phyloP scores from a whole-genome alignment of 768 basidiomycete genomes.

The Pulveroboletus sp. region DNA sequence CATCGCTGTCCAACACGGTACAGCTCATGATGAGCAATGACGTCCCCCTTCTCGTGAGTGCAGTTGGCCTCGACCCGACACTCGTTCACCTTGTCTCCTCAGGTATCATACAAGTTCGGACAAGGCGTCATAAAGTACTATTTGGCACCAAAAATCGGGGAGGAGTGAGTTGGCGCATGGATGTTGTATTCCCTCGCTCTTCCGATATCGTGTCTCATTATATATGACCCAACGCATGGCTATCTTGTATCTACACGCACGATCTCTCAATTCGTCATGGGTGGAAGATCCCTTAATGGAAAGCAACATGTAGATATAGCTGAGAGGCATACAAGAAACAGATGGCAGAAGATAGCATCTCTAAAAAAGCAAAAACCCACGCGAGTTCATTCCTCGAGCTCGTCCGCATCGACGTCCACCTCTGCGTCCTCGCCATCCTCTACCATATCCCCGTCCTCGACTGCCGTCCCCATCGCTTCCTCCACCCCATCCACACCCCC shows the following conservation, averaged over 20 bases:
- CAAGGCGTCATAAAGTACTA: constrained; percentile 91
- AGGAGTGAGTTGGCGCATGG: constrained; percentile 47
- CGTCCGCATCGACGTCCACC: constrained; percentile 11
- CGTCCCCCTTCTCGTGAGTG: constrained; percentile 77
- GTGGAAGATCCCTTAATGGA: no score
- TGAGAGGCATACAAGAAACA: neutral
- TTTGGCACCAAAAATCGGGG: constrained; percentile 92
- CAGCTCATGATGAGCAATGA: constrained; percentile 90
- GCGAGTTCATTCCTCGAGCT: constrained; percentile 10
- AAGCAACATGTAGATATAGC: constrained; percentile 15
- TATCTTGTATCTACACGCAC: constrained; percentile 14
- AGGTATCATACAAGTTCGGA: constrained; percentile 89
- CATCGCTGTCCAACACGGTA: constrained; percentile 66
- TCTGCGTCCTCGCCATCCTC: constrained; percentile 11
- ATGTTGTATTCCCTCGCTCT: constrained; percentile 6
- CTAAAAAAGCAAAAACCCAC: neutral
- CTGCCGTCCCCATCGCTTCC: neutral
- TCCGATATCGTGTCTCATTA: constrained; percentile 12
- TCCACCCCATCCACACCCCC: constrained; percentile 5
- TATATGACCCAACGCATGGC: constrained; percentile 7
- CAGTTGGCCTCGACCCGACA: neutral
- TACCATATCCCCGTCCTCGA: neutral
- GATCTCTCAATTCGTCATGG: no score
- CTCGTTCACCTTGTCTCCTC: neutral
- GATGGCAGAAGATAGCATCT: constrained; percentile 14